Evolutionary conservation across 208 protist genomes (phyloP), one percentile per base, ranked within the genome.

Genomic region (Wallacemonas collosoma): DNA sequence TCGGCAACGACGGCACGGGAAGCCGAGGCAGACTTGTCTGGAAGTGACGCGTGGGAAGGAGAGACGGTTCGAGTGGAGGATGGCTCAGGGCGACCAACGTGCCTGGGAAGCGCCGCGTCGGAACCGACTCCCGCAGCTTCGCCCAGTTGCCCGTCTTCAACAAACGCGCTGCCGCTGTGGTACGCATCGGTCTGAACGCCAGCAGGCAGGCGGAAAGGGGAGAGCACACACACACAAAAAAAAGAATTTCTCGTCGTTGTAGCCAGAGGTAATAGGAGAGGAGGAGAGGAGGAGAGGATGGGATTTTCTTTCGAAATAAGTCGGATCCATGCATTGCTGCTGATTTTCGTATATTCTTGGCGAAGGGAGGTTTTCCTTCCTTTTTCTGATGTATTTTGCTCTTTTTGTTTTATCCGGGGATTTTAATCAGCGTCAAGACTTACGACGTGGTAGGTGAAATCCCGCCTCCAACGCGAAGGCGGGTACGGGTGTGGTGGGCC

Each of bases 1-100:
- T 79, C 6, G 50, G 36, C 11, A 97, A 81, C 15, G 80, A 65
- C 4, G 93, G 93, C 11, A 97, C 70, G 9, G 87, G 89, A 26
- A 95, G 81, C 48, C 86, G 81, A 39, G 91, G 89, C 12, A 97
- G 79, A 57, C 86, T 89, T n/a, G 79, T 73, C 76, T 97, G 93
- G 36, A 94, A 90, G 62, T 96, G 89, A 1, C 86, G 73, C 4
- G 93, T 97, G 1, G 93, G 87, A 11, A 87, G 68, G 11, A 79
- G 64, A 0, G 77, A 87, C 1, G 73, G 72, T 7, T 36, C 63
- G 35, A 77, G 61, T 7, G 72, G 60, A 3, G 60, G 60, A 41
- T 65, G 60, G 50, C 43, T 50, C 14, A 65, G 60, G 11, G 41
- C 60, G 41, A 65, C 60, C 3, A 14, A 3, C 3, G 60, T 65